A percentile compares a stretch with the other conserved stretches of the same genome.
These are phyloP conservation scores for Abortiporus biennis DNA, from an alignment of 1,284 basidiomycete genomes.

Conservation along the genomic window DNA sequence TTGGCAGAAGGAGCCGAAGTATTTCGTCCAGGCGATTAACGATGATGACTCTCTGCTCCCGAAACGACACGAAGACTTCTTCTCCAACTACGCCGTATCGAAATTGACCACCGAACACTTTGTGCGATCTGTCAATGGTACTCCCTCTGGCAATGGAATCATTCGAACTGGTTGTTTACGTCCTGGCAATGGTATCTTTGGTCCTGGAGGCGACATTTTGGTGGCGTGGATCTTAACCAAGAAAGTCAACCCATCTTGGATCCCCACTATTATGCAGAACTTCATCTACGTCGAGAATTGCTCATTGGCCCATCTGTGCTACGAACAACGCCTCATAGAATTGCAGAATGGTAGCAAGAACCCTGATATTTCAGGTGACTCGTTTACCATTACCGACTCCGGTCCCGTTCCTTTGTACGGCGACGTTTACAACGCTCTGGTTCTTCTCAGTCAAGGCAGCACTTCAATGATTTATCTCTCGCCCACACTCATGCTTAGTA, in stretches of 20 bases:
- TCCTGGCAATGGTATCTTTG: slow-evolving; percentile 71
- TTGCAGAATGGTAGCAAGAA: slow-evolving; percentile 33
- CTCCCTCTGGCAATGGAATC: slow-evolving; percentile 25
- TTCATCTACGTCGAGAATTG: slow-evolving; percentile 72
- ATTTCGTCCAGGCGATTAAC: slow-evolving; percentile 49
- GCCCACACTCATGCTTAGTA: slow-evolving; percentile 44
- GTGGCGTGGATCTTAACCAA: slow-evolving; percentile 56
- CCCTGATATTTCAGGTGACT: slow-evolving; percentile 65
- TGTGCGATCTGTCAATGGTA: slow-evolving; percentile 50
- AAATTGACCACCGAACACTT: slow-evolving; percentile 48
- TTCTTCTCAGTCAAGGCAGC: slow-evolving; percentile 26
- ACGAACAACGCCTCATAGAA: slow-evolving; percentile 59
- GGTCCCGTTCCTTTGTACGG: slow-evolving; percentile 55
- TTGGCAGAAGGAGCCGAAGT: slow-evolving; percentile 53
- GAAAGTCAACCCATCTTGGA: slow-evolving; percentile 58
- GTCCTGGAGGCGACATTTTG: slow-evolving; percentile 65
- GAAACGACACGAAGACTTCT: slow-evolving; percentile 48
- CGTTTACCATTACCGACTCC: slow-evolving; percentile 58
- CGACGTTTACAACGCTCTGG: slow-evolving; percentile 45
- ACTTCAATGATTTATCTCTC: slow-evolving; percentile 48
- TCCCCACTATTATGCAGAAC: slow-evolving; percentile 48
- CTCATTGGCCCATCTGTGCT: slow-evolving; percentile 61
- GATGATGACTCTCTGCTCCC: slow-evolving; percentile 47
- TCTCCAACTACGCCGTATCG: slow-evolving; percentile 65
- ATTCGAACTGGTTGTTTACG: slow-evolving; percentile 66